Evolutionary conservation across 306 rosid genomes (phyloP).

Genomic region (Spatholobus suberectus): DNA sequence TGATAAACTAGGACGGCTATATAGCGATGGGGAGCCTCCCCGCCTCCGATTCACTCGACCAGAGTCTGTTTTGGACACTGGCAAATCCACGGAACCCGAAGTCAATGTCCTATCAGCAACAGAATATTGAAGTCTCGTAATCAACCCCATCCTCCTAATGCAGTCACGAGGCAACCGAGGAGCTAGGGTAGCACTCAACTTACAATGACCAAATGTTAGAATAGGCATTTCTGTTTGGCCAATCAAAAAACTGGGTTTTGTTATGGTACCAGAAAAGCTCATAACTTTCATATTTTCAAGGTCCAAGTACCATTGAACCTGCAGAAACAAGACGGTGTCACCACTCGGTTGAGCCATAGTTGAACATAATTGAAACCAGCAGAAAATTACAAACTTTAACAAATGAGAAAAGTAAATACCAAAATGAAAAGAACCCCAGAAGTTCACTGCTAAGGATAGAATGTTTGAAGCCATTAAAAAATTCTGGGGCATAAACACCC

Average conservation of each 20-base stretch:
- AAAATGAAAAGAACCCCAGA: background rate
- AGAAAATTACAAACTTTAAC: conserved; percentile 23
- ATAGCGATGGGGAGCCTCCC: conserved; percentile 63
- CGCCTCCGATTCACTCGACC: conserved; percentile 48
- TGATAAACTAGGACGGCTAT: conserved; percentile 80
- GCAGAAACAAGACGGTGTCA: conserved; percentile 36
- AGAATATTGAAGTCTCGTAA: conserved; percentile 60
- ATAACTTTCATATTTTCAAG: conserved; percentile 55
- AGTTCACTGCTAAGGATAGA: background rate
- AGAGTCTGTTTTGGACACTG: conserved; percentile 41
- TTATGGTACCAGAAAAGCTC: conserved; percentile 57
- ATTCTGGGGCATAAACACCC: background rate
- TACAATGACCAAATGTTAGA: conserved; percentile 54
- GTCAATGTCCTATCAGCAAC: conserved; percentile 53
- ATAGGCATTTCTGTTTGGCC: conserved; percentile 64
- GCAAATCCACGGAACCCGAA: conserved; percentile 49
- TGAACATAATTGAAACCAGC: background rate
- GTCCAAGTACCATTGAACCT: conserved; percentile 49
- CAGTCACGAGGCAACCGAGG: conserved; percentile 49
- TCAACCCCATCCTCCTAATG: conserved; percentile 57
- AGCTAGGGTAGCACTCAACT: conserved; percentile 50
- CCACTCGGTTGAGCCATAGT: background rate
- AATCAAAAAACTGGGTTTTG: conserved; percentile 65
- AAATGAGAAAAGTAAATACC: background rate
- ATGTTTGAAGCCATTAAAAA: background rate